Base-by-base conservation (phyloP, 2,329 filamentous ascomycete species). In the Karstenula rhodostoma region DNA sequence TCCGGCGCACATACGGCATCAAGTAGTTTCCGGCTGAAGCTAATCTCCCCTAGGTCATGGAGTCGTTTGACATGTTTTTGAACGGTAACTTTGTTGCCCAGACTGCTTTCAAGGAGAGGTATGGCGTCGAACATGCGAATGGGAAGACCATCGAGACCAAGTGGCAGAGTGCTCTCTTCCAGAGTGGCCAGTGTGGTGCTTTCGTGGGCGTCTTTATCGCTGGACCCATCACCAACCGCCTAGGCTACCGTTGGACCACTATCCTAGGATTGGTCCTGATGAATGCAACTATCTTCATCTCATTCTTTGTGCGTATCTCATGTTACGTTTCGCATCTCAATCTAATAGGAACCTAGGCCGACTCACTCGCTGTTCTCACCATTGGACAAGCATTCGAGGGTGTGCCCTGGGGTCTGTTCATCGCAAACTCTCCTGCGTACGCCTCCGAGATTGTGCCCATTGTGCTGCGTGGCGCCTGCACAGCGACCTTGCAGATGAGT, bases 401-500 rank as follows among this genome's bases (percentile, higher is more conserved):
- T 19, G 35, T 52, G 7, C 49, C 49, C 22, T 35, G 33, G 33
- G 33, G 33, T 17, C 83, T 89, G 69, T 89, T 89, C 71, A 86
- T 87, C 66, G 85, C 86, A 68, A 88, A 87, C 69, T 83, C 86
- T 3, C 86, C 86, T 1, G 86, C 86, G 8, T 89, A 88, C 75
- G 86, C 83, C 68, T 77, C 76, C 66, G 87, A 89, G 73, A 86
- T 89, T 56, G 85, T 88, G 3, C 86, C 86, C 4, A 80, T 89
- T 52, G 78, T 77, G 65, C 76, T 89, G 58, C 78, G 86, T 72
- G 86, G 83, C 56, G 83, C 84, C 12, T 82, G 81, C 2, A 89
- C 86, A 3, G 83, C 86, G 71, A 88, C 85, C 80, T 69, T 89
- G 67, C 86, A 89, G 73, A 87, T 88, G 85, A 86, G 85, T 76